phyloP scores from a whole-genome alignment of 345 rosid genomes.

The Syzygium jambos region DNA sequence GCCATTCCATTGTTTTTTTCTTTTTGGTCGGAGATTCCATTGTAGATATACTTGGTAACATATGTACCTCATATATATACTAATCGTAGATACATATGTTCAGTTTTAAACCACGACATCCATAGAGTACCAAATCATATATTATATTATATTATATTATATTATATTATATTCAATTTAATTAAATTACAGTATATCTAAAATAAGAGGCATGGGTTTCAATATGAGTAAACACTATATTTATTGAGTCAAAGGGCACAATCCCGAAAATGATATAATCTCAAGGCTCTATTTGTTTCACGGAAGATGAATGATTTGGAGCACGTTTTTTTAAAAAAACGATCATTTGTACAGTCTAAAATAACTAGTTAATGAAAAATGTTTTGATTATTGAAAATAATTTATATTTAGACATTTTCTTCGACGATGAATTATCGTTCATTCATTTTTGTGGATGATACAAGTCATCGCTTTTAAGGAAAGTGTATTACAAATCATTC shows the following conservation, averaged over 20 bases:
- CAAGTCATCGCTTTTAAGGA: not conserved
- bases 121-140: not conserved
- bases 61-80: not conserved
- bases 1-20: not conserved
- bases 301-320: not conserved
- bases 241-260: not conserved
- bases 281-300: not conserved
- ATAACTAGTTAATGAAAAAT: not conserved
- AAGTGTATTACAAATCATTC: not conserved
- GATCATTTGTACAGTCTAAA: not conserved
- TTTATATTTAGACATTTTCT: not conserved
- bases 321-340: fast-evolving
- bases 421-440: not conserved
- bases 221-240: not conserved
- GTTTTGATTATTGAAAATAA: not conserved
- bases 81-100: not conserved
- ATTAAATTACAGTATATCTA: not conserved
- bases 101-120: not conserved
- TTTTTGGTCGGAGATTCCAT: too few species aligned
- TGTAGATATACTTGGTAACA: not conserved
- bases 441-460: not conserved
- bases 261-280: not conserved
- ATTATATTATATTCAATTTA: fast-evolving
- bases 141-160: not conserved
- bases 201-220: not conserved